A percentile compares a stretch with the other conserved stretches of the same genome.
phyloP scores from a whole-genome alignment of 805 yeast species.

The Wickerhamomyces silvicola region DNA sequence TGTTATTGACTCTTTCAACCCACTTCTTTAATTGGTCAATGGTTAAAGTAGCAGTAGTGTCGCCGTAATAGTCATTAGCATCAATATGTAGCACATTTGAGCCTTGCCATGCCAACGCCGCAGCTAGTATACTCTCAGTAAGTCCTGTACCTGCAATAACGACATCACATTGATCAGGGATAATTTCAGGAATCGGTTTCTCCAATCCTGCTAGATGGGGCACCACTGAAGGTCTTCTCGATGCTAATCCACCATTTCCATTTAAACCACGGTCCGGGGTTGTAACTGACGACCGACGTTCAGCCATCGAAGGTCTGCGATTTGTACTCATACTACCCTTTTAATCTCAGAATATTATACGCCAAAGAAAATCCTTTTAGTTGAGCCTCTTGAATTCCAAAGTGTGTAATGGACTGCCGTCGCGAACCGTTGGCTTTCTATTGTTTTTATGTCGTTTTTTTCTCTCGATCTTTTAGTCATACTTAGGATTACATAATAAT shows the following conservation, averaged over 20 bases:
- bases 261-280: constrained; percentile 6
- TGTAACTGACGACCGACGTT: constrained; percentile 52
- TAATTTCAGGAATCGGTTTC: constrained; percentile 53
- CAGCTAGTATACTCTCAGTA: constrained; percentile 81
- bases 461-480: no score
- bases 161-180: constrained; percentile 78
- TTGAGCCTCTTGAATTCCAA: no score
- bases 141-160: constrained; percentile 90
- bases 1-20: constrained; percentile 63
- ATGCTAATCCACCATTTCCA: constrained; percentile 14
- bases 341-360: background rate
- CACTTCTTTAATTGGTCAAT: constrained; percentile 80
- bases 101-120: constrained; percentile 98
- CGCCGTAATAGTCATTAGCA: constrained; percentile 81
- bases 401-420: no score
- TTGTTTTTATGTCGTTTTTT: no score
- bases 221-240: constrained; percentile 31
- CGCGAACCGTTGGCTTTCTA: no score
- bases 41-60: constrained; percentile 76
- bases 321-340: constrained; percentile 17
- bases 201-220: constrained; percentile 77
- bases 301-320: constrained; percentile 62
- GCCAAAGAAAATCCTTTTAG: background rate
- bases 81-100: constrained; percentile 89
- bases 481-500: no score